phyloP scores from a whole-genome alignment of 2,329 filamentous ascomycete genomes.

The Zarea fungicola region DNA sequence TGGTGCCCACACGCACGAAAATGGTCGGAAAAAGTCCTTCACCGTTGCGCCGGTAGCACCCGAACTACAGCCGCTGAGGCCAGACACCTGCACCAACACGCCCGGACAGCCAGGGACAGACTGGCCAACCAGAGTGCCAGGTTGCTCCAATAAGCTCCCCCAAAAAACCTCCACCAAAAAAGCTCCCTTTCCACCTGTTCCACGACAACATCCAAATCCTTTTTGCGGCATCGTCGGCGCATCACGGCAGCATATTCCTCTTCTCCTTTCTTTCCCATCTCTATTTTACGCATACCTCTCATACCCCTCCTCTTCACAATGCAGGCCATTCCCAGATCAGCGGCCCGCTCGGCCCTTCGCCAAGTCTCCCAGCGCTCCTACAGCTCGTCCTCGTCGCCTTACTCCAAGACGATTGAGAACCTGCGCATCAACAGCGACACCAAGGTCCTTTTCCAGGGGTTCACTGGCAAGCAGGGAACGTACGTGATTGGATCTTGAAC shows the following conservation, averaged over 20 bases:
- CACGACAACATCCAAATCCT: conserved; percentile 1
- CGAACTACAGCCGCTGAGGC: neutral
- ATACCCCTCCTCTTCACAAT: conserved; percentile 46
- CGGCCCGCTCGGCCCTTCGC: conserved; percentile 63
- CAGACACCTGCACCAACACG: neutral
- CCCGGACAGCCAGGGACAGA: neutral
- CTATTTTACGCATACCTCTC: neutral
- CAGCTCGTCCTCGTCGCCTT: conserved; percentile 64
- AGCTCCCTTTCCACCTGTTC: conserved; percentile 12
- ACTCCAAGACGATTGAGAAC: conserved; percentile 72
- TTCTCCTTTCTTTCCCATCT: conserved; percentile 11
- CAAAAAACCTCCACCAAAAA: conserved; percentile 11
- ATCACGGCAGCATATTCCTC: conserved; percentile 13
- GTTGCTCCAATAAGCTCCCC: neutral
- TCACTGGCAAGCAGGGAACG: conserved; percentile 96
- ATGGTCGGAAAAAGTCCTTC: conserved; percentile 12
- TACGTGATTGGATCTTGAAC: conserved; percentile 47
- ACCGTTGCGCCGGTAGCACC: conserved; percentile 12
- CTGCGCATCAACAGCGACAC: conserved; percentile 90
- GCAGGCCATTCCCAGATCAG: conserved; percentile 74
- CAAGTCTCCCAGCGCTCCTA: conserved; percentile 65
- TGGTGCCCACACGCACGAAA: conserved; percentile 14
- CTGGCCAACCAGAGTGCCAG: neutral
- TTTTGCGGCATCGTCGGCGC: neutral
- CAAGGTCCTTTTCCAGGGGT: conserved; percentile 94